These are phyloP conservation scores for Anethum foeniculum DNA, from an alignment of 140 eudicot genomes.

Conservation along the genomic window DNA sequence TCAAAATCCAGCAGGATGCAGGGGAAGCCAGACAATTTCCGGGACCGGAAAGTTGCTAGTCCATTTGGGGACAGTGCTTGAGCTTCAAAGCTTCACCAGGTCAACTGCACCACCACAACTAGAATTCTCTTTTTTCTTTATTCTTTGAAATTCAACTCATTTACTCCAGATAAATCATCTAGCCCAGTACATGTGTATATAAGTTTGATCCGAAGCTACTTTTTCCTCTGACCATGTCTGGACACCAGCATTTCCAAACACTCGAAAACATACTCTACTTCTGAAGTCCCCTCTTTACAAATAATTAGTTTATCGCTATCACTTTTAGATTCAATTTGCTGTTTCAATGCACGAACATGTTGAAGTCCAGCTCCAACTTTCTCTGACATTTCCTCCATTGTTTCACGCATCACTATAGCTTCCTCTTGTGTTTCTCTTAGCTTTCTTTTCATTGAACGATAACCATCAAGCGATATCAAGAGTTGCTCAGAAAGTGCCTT, in stretches of 20 bases:
- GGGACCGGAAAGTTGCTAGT: not conserved
- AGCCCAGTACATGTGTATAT: not conserved
- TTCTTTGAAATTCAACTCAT: not conserved
- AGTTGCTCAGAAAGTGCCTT: constrained; percentile 43
- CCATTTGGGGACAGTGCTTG: not conserved
- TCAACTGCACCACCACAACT: not conserved
- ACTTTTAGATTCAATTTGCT: constrained; percentile 15
- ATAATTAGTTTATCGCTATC: constrained; percentile 27
- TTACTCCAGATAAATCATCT: not conserved
- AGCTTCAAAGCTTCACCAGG: constrained; percentile 6
- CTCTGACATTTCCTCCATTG: constrained; percentile 51
- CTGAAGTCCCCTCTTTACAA: constrained; percentile 51
- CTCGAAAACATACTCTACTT: constrained; percentile 52
- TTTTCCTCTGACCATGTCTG: constrained; percentile 25
- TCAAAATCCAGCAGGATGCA: not conserved
- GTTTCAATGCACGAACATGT: constrained; percentile 37
- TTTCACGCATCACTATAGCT: constrained; percentile 31
- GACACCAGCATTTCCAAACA: constrained; percentile 35
- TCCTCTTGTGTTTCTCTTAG: constrained; percentile 43
- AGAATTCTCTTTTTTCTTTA: not conserved
- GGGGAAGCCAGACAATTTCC: not conserved
- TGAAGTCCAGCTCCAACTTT: constrained; percentile 38
- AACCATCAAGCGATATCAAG: constrained; percentile 49
- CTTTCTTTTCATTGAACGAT: constrained; percentile 49
- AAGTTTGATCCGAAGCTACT: constrained; percentile 18